Conservation (phyloP, 331 rosid species). For the Acacia pycnantha region DNA sequence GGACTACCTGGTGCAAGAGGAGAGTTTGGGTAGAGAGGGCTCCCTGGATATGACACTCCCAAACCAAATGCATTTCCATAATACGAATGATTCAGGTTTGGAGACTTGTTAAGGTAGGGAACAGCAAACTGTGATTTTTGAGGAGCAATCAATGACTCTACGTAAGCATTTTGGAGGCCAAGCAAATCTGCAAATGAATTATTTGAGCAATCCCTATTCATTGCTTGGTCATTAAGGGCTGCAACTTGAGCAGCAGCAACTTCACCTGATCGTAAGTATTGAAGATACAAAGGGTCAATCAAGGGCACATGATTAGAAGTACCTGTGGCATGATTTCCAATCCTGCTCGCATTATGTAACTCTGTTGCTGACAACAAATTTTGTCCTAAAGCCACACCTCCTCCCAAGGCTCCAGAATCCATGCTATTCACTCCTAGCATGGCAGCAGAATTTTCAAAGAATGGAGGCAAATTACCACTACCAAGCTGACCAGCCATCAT, state of each 20-base stretch:
- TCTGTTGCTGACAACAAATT: slow-evolving; percentile 53
- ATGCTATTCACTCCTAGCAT: slow-evolving; percentile 59
- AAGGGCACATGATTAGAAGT: slow-evolving; percentile 62
- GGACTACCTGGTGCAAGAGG: slow-evolving; percentile 89
- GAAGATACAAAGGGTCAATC: slow-evolving; percentile 80
- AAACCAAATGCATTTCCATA: slow-evolving; percentile 71
- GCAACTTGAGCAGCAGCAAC: slow-evolving; percentile 78
- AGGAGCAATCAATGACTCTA: slow-evolving; percentile 54
- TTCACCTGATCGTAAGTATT: slow-evolving; percentile 74
- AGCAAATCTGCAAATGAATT: slow-evolving; percentile 59
- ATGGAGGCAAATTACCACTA: slow-evolving; percentile 66
- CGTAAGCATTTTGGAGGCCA: slow-evolving; percentile 74
- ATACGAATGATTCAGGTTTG: slow-evolving; percentile 65
- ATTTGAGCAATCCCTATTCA: slow-evolving; percentile 63
- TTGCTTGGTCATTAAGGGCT: slow-evolving; percentile 65
- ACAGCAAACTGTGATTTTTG: slow-evolving; percentile 66
- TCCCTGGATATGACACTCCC: slow-evolving; percentile 76
- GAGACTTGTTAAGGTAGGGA: slow-evolving; percentile 66
- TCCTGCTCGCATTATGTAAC: slow-evolving; percentile 60
- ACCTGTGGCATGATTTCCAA: slow-evolving; percentile 65
- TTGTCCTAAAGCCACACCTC: slow-evolving; percentile 58
- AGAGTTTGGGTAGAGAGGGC: slow-evolving; percentile 77
- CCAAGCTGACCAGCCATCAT: slow-evolving; percentile 77
- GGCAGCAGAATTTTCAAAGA: slow-evolving; percentile 67
- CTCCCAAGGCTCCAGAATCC: slow-evolving; percentile 68